phyloP scores from a whole-genome alignment of 345 rosid species.

The Brassica incana region DNA sequence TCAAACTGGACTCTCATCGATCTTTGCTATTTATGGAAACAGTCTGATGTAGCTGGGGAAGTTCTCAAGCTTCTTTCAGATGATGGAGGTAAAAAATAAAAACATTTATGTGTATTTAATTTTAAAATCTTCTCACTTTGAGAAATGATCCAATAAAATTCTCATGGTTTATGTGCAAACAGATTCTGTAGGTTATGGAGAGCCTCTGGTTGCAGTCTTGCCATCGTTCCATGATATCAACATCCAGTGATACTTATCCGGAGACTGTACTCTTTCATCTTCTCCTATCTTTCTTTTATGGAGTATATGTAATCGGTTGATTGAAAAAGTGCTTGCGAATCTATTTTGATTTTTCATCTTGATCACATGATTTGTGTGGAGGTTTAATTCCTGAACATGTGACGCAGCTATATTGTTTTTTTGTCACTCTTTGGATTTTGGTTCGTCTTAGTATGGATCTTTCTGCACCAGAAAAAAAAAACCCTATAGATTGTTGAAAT shows the following conservation, averaged over 20 bases:
- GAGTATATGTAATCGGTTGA: constrained; percentile 1
- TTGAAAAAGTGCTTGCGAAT: constrained; percentile 18
- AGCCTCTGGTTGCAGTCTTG: constrained; percentile 81
- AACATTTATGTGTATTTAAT: not conserved
- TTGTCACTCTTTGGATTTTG: not conserved
- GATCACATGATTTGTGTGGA: not conserved
- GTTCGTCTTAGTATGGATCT: not conserved
- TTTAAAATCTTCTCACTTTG: not conserved
- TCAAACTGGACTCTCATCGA: not conserved
- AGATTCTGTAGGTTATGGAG: constrained; percentile 88
- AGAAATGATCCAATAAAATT: not conserved
- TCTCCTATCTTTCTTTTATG: not conserved
- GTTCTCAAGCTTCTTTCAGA: constrained; percentile 74
- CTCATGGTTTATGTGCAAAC: constrained; percentile 27
- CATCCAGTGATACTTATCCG: constrained; percentile 27
- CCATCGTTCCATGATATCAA: constrained; percentile 74
- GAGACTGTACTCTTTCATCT: constrained; percentile 25
- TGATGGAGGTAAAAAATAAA: constrained; percentile 66
- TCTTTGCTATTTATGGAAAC: constrained; percentile 40
- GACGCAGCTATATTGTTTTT: not conserved
- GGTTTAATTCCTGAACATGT: not conserved
- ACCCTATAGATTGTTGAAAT: not conserved
- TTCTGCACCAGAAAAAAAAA: not conserved
- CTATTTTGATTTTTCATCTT: not conserved
- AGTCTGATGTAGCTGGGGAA: constrained; percentile 92